phyloP scores from a whole-genome alignment of 176 grass and related monocot genomes.

The Triticum timopheevii region DNA sequence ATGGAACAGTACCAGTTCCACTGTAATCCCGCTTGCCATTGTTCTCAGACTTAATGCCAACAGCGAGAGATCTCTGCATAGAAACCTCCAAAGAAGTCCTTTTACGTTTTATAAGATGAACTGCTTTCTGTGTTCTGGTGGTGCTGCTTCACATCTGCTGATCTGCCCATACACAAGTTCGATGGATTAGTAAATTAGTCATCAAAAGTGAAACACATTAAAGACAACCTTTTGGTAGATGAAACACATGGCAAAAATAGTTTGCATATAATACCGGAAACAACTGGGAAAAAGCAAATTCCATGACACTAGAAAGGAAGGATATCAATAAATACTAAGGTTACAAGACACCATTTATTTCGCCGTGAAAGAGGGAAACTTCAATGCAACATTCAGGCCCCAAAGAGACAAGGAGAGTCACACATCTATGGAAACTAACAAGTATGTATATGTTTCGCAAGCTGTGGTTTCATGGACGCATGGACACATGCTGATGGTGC shows the following conservation, averaged over 20 bases:
- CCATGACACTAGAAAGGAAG: background rate
- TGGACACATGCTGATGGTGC: background rate
- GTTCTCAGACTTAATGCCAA: slow-evolving; percentile 57
- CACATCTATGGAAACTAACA: background rate
- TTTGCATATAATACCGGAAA: background rate
- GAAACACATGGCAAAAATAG: background rate
- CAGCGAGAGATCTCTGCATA: slow-evolving; percentile 51
- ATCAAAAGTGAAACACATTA: background rate
- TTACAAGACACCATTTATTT: background rate
- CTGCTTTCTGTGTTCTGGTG: slow-evolving; percentile 53
- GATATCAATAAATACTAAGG: background rate
- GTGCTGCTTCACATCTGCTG: slow-evolving; percentile 61
- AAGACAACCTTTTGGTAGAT: slow-evolving; percentile 4
- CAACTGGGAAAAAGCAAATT: background rate
- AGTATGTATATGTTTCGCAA: background rate
- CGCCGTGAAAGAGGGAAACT: background rate
- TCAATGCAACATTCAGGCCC: slow-evolving; percentile 5
- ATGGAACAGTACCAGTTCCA: slow-evolving; percentile 51
- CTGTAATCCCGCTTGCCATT: slow-evolving; percentile 47
- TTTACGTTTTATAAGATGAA: slow-evolving; percentile 51
- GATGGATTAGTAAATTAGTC: slow-evolving; percentile 18
- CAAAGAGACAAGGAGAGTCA: background rate
- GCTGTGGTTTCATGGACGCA: background rate
- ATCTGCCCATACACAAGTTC: slow-evolving; percentile 3
- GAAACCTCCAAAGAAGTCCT: slow-evolving; percentile 39